Conservation (phyloP, 495 filamentous ascomycete genomes). For the Evansstolkia leycettana region DNA sequence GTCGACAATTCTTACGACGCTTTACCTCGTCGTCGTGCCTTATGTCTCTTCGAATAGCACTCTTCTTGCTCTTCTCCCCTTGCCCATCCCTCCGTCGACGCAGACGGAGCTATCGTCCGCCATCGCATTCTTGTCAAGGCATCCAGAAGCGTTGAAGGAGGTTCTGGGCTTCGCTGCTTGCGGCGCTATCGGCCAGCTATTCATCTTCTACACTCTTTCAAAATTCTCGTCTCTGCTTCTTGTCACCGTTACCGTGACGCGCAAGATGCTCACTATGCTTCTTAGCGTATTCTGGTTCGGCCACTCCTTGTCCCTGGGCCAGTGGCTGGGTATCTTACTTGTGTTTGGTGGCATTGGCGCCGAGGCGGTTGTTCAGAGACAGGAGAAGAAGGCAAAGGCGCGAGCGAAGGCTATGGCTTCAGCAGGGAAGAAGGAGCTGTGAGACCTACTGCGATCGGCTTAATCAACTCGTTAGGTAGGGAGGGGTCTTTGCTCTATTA, state of each 20-base stretch:
- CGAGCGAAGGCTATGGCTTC: conserved; percentile 40
- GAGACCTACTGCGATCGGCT: too few relatives aligned
- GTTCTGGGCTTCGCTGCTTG: conserved; percentile 87
- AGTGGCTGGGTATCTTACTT: conserved; percentile 82
- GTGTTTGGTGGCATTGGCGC: conserved; percentile 94
- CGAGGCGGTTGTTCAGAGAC: conserved; percentile 68
- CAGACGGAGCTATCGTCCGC: conserved; percentile 65
- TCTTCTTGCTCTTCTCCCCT: conserved; percentile 54
- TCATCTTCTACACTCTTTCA: conserved; percentile 93
- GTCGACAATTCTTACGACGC: conserved; percentile 57
- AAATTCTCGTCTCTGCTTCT: conserved; percentile 85
- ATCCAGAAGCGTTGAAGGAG: conserved; percentile 71
- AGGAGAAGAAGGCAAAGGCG: conserved; percentile 79
- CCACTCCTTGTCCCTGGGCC: conserved; percentile 69
- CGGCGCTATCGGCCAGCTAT: conserved; percentile 87
- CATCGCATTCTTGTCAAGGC: conserved; percentile 60
- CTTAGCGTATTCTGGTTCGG: conserved; percentile 91
- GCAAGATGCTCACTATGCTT: conserved; percentile 99
- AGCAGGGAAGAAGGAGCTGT: conserved; percentile 26
- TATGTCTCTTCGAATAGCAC: conserved; percentile 55
- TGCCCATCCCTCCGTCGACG: conserved; percentile 37
- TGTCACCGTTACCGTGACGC: conserved; percentile 91
- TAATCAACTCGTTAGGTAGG: too few relatives aligned
- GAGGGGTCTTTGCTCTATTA: too few relatives aligned
- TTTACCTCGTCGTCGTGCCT: conserved; percentile 67